Evolutionary conservation across 106 monocot species (phyloP), one percentile per base, ranked within the genome.

Genomic region (Dioscorea dumetorum): DNA sequence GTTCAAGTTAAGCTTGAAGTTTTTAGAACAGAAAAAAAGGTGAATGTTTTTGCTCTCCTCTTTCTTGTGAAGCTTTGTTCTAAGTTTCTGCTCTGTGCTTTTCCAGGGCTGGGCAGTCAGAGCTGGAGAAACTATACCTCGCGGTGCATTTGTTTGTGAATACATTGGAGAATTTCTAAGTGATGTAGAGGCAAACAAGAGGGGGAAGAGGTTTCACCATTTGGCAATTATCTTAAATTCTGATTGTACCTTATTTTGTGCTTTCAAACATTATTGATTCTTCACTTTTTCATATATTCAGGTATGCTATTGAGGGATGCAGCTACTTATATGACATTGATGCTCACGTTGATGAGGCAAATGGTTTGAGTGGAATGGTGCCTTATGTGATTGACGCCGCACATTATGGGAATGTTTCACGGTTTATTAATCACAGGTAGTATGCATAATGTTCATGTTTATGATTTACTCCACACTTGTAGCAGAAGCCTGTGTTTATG

Each of bases 401-500:
- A 31, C 76, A 81, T 34, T 88, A 77, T 74, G 95, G 95, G 22
- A 95, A 95, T 67, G 76, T 95, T 41, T 83, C 95, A 17, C 85
- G 91, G 48, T 95, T 91, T 78, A 91, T 95, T 52, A 95, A 95
- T 79, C 95, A 95, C 80, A 95, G 95, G 95, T 95, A 80, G 33
- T 54, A 23, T 48, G 13, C 48, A 41, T 41, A 0, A 41, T 41
- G 0, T 41, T 41, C 41, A 41, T 41, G 41, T 6, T 10, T 41
- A 41, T 41, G 41, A 5, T 41, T 41, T 41, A 41, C 41, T 41
- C 10, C 41, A 41, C 41, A 41, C 10, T 41, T 3, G 41, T 41
- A 3, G 41, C 6, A 41, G 41, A 41, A 41, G 28, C 28, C 28
- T 41, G 10, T 41, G 41, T 41, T 41, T 41, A 3, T 41, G 41